Percentiles rank a stretch among this genome's conserved stretches.
These are phyloP conservation scores for Murraya paniculata DNA, from an alignment of 345 rosid species.

Conservation along the genomic window DNA sequence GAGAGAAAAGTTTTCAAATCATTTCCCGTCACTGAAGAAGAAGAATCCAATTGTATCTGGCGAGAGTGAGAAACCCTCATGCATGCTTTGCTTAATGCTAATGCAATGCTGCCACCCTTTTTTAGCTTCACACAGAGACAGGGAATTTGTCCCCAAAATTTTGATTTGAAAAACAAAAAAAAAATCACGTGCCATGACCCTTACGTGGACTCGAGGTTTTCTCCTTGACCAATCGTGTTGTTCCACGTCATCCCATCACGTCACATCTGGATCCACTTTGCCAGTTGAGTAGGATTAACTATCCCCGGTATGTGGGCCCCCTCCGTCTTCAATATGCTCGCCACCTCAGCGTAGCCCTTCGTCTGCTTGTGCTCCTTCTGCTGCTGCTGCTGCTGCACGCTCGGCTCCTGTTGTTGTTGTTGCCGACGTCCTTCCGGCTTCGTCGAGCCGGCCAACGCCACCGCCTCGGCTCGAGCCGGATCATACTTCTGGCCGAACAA, in stretches of 20 bases:
- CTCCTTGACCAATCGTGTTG: neutral
- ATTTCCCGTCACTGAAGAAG: neutral
- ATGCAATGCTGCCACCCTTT: no score
- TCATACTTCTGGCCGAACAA: conserved; percentile 49
- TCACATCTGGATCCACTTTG: conserved; percentile 72
- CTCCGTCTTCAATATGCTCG: conserved; percentile 51
- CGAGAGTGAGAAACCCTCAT: neutral
- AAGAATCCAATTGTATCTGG: neutral
- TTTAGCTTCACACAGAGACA: no score
- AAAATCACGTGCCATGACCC: neutral
- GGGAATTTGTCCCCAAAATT: no score
- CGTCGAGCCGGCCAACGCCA: conserved; percentile 17
- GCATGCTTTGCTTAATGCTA: neutral
- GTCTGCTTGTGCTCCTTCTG: conserved; percentile 22
- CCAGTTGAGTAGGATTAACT: conserved; percentile 68
- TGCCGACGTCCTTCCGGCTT: conserved; percentile 2
- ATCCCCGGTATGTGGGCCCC: conserved; percentile 67
- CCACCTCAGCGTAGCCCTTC: conserved; percentile 55
- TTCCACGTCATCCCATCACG: conserved; percentile 14
- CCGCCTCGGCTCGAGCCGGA: conserved; percentile 31
- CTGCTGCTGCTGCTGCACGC: conserved; percentile 29
- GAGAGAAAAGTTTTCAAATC: neutral
- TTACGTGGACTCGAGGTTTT: neutral
- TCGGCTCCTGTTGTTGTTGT: neutral
- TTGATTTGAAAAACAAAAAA: no score